Evolutionary conservation across 257 asterid species (phyloP), one percentile per base, ranked within the genome.

Genomic region (Jaltomata sinuosa): DNA sequence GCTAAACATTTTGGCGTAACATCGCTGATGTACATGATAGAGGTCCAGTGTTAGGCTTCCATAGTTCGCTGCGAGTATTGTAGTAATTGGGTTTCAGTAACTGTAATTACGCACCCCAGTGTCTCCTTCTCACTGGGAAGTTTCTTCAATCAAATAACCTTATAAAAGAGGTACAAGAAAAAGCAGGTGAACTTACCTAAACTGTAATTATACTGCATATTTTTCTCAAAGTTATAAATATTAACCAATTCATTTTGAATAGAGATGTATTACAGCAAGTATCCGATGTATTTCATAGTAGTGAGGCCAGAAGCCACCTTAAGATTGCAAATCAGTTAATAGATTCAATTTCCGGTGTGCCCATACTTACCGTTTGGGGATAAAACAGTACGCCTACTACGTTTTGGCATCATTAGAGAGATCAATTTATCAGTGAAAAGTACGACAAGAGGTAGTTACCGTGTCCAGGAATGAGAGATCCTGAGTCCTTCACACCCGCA

Each of bases 401-500:
- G 62, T 77, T 77, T 42, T 49, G 62, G 45, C 62, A 8, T 52
- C 82, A 27, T 11, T 25, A 74, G 14, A 45, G 38, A 25, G 59
- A 42, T 74, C 59, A 74, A 45, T 25, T 71, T 45, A 74, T 74
- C 38, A 74, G 4, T 74, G 62, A 49, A 32, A 47, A 77, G 62
- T 29, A 52, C 62, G 40, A 64, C 53, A 72, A 32, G 38, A 86
- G 54, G 85, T 61, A 18, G 21, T 91, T 93, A 97, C 99, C 99
- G 64, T 97, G 99, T 74, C 99, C 99, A 49, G 99, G 99, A 87
- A 97, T 97, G 85, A 95, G 99, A 0, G 98, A 91, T 61, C 99
- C 99, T 40, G 98, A 97, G 88, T 97, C 99, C 89, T 97, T 97
- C 87, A 93, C 99, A 72, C 99, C 98, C 0, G 99, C 99, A 88